Base-by-base conservation (phyloP, 208 protist species). In the Acanthamoeba rhysodes region DNA sequence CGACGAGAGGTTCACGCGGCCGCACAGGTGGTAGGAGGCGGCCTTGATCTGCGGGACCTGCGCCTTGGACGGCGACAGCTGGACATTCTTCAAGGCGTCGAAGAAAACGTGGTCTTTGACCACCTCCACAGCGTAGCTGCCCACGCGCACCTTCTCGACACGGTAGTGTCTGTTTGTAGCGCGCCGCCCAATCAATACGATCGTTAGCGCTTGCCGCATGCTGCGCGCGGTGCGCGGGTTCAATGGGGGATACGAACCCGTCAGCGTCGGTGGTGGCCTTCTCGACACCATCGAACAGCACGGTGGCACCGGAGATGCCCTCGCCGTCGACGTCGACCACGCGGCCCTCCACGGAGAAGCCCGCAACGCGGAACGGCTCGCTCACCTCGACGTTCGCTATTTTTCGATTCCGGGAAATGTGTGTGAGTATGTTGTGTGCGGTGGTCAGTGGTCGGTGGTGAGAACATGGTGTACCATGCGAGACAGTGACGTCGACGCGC, bases 31-130 rank as follows among this genome's bases (percentile, higher is more conserved):
- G 34, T 88, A 88, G 80, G 80, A 59, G 12, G 80, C 14, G 57
- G 41, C 92, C 57, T 87, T 59, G 92, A 88, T 87, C 34, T 66
- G 24, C 12, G 92, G 74, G 29, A 95, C 34, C 34, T 88, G 53
- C 29, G 92, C 72, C 32, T 95, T 82, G 41, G 55, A 59, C 24
- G 92, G 92, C 37, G 92, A 95, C 24, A 95, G 92, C 50, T 88
- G 74, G 16, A 55, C 37, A 18, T 22, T 27, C 50, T 59, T 95
- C 57, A 95, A 55, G 45, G 74, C n/a, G 18, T 95, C 74, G 62
- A 95, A 95, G 62, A 95, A 95, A 24, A 87, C 41, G 62, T 87
- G 92, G 45, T 95, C 92, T 34, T 95, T 95, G 53, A 32, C 32
- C 27, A 70, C 92, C 62, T 95, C 92, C 10, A 95, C 37, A 27